A percentile compares a stretch with the other conserved stretches of the same genome.
Evolutionary conservation across 257 asterid species (phyloP).

Genomic region (Solanum tarijense): DNA sequence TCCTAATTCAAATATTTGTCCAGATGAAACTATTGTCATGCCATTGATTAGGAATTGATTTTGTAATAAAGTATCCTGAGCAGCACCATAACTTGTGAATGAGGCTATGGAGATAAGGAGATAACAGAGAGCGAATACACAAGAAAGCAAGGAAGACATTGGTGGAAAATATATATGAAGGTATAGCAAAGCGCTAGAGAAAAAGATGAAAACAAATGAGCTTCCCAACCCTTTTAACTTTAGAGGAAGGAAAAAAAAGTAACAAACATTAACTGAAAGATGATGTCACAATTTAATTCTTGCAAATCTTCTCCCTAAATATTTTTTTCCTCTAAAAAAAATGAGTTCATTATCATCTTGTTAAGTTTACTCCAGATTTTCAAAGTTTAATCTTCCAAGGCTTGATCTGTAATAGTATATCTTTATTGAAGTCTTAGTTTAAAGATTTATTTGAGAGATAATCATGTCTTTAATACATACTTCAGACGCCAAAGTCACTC

Average conservation of each 20-base stretch:
- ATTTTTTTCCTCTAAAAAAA: background rate
- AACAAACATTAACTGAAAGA: background rate
- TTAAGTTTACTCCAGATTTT: background rate
- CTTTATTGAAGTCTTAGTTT: background rate
- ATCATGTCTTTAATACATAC: background rate
- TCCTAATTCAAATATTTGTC: slow-evolving; percentile 17
- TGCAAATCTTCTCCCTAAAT: background rate
- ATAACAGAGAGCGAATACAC: background rate
- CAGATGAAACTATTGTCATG: slow-evolving; percentile 11
- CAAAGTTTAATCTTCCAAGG: background rate
- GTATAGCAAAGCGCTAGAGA: background rate
- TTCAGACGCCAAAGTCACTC: background rate
- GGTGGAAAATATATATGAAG: background rate
- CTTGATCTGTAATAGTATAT: too few relatives aligned
- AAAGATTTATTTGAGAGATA: background rate
- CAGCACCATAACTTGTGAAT: background rate
- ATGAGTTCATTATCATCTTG: background rate
- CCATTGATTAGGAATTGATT: slow-evolving; percentile 8
- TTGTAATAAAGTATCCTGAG: slow-evolving; percentile 11
- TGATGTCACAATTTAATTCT: background rate
- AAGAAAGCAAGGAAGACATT: background rate
- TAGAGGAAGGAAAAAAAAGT: too few relatives aligned
- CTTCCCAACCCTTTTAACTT: background rate
- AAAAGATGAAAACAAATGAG: background rate
- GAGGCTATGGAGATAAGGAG: background rate